A percentile compares a stretch with the other conserved stretches of the same genome.
phyloP scores from a whole-genome alignment of 2,329 filamentous ascomycete species.

The Salinomyces thailandicus region DNA sequence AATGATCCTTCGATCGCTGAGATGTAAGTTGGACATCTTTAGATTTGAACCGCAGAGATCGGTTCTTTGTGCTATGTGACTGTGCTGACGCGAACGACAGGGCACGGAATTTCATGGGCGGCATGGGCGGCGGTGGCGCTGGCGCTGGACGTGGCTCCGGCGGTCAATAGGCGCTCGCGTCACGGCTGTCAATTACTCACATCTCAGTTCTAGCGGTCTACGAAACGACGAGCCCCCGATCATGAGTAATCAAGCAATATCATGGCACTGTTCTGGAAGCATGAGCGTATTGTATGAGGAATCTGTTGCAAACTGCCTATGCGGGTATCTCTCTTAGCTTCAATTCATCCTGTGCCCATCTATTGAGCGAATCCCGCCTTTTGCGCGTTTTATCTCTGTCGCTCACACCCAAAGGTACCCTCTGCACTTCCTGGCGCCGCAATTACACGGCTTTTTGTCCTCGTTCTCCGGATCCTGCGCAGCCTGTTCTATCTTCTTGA shows the following conservation, averaged over 20 bases:
- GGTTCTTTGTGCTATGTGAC: neutral
- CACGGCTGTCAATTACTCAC: too few species aligned
- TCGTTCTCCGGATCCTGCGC: conserved; percentile 42
- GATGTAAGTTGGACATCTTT: conserved; percentile 84
- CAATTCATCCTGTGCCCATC: too few species aligned
- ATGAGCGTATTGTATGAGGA: too few species aligned
- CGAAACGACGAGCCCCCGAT: too few species aligned
- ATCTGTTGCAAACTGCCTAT: too few species aligned
- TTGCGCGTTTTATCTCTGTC: too few species aligned
- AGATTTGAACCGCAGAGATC: too few species aligned
- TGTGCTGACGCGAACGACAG: conserved; percentile 26
- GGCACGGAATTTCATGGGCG: conserved; percentile 60
- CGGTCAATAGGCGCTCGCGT: conserved; percentile 1
- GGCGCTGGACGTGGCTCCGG: conserved; percentile 5
- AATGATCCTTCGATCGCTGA: conserved; percentile 84
- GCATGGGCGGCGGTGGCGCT: conserved; percentile 33
- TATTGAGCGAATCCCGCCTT: too few species aligned
- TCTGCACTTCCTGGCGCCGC: conserved; percentile 55
- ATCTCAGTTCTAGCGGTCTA: too few species aligned
- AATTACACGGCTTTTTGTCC: conserved; percentile 38
- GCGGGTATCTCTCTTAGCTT: too few species aligned
- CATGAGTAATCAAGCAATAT: too few species aligned
- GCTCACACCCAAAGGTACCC: conserved; percentile 54
- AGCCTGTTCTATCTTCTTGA: conserved; percentile 25
- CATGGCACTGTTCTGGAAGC: too few species aligned